These are phyloP conservation scores for Canavalia gladiata DNA, from an alignment of 306 rosid species.

Conservation along the genomic window DNA sequence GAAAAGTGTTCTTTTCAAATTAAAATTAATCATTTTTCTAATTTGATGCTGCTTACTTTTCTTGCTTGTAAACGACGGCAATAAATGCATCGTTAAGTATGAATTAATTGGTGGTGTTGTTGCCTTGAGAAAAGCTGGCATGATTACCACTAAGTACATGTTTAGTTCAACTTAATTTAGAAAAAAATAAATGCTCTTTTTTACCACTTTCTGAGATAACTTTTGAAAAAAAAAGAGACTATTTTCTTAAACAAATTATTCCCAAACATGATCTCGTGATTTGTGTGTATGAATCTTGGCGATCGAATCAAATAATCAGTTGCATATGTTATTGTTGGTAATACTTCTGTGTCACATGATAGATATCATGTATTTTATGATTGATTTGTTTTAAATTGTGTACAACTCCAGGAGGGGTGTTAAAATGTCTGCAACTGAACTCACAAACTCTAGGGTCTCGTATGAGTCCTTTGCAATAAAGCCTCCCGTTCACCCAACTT, in stretches of 20 bases:
- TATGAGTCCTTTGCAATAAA: conserved; percentile 61
- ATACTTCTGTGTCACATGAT: background rate
- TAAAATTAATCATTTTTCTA: background rate
- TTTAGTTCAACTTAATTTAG: no score
- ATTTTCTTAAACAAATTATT: no score
- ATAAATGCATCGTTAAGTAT: conserved; percentile 2
- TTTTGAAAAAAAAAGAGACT: no score
- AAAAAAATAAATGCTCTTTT: no score
- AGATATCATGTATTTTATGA: conserved; percentile 6
- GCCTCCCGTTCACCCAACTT: conserved; percentile 93
- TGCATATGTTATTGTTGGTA: background rate
- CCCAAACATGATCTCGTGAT: no score
- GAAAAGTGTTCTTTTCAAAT: conserved; percentile 3
- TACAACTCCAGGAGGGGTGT: conserved; percentile 54
- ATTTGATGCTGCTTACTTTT: conserved; percentile 3
- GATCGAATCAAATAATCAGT: conserved; percentile 18
- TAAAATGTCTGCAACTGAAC: conserved; percentile 64
- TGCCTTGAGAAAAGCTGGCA: background rate
- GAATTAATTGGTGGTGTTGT: conserved; percentile 16
- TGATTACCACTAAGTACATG: no score
- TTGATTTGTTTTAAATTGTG: conserved; percentile 36
- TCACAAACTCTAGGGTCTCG: conserved; percentile 50
- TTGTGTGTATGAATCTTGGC: conserved; percentile 7
- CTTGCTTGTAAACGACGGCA: background rate
- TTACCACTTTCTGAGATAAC: no score